These are phyloP conservation scores for Aspergillus asperescens DNA, from an alignment of 495 filamentous ascomycete species.

Conservation along the genomic window DNA sequence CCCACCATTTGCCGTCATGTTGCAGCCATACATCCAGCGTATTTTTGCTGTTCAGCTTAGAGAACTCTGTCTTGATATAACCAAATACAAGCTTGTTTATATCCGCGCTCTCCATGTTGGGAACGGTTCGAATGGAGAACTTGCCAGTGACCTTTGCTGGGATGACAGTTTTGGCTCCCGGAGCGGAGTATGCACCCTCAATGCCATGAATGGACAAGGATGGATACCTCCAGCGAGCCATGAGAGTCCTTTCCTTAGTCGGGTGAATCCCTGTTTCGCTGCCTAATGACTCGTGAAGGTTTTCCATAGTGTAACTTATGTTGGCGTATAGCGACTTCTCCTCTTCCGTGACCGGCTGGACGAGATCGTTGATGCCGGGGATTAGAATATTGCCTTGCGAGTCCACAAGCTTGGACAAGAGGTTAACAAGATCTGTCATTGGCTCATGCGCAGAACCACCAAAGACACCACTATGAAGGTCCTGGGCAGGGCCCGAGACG, in stretches of 20 bases:
- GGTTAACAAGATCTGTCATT: conserved; percentile 88
- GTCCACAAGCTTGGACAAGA: conserved; percentile 80
- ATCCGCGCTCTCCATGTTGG: conserved; percentile 89
- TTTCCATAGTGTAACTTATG: conserved; percentile 93
- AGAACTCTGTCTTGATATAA: conserved; percentile 71
- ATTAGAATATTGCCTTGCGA: conserved; percentile 85
- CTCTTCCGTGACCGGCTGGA: conserved; percentile 78
- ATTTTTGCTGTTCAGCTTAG: conserved; percentile 86
- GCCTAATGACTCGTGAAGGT: conserved; percentile 85
- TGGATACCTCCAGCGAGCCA: conserved; percentile 92
- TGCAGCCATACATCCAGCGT: conserved; percentile 69
- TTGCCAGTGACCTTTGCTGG: conserved; percentile 96
- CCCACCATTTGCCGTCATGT: conserved; percentile 98
- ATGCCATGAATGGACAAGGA: conserved; percentile 94
- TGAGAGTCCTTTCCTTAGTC: conserved; percentile 82
- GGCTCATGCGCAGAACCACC: conserved; percentile 94
- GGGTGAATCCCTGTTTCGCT: conserved; percentile 77
- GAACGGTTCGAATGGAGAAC: conserved; percentile 95
- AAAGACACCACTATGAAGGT: conserved; percentile 95
- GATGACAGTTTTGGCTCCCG: conserved; percentile 97
- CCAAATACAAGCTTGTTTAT: conserved; percentile 80
- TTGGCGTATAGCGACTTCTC: conserved; percentile 77
- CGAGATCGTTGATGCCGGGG: conserved; percentile 82
- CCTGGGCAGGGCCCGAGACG: conserved; percentile 82
- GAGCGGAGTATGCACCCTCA: conserved; percentile 90